Percentiles rank a stretch among this genome's conserved stretches.
phyloP scores from a whole-genome alignment of 2,329 filamentous ascomycete species.

The Oidium heveae region DNA sequence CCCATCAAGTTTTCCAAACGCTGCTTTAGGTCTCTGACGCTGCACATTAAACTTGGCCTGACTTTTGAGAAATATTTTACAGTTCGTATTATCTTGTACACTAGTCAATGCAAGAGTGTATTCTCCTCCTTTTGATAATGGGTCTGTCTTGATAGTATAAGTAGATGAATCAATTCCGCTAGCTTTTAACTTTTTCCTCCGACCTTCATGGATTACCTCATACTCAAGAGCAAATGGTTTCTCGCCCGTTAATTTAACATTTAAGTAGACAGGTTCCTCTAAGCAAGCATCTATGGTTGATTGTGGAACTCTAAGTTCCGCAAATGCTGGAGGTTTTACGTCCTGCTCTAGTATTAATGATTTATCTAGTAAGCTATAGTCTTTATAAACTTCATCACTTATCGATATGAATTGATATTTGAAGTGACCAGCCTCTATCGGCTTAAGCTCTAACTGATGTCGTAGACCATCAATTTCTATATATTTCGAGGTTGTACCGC shows the following conservation, averaged over 20 bases:
- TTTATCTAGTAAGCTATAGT: slow-evolving; percentile 32
- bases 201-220: slow-evolving; percentile 75
- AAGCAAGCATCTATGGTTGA: slow-evolving; percentile 47
- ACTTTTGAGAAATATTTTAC: slow-evolving; percentile 65
- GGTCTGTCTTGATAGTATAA: slow-evolving; percentile 50
- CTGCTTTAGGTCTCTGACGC: slow-evolving; percentile 63
- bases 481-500: slow-evolving; percentile 18
- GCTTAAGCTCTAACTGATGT: slow-evolving; percentile 64
- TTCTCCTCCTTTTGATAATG: slow-evolving; percentile 59
- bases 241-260: slow-evolving; percentile 56
- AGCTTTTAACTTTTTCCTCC: slow-evolving; percentile 43
- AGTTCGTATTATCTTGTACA: slow-evolving; percentile 65
- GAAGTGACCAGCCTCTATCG: slow-evolving; percentile 59
- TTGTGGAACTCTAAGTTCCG: slow-evolving; percentile 34
- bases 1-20: slow-evolving; percentile 68
- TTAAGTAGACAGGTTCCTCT: slow-evolving; percentile 51
- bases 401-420: slow-evolving; percentile 66
- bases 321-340: slow-evolving; percentile 78
- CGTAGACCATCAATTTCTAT: slow-evolving; percentile 44
- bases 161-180: slow-evolving; percentile 34
- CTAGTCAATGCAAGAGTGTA: slow-evolving; percentile 70
- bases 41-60: slow-evolving; percentile 68
- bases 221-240: slow-evolving; percentile 77
- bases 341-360: slow-evolving; percentile 54
- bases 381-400: slow-evolving; percentile 57